Evolutionary conservation across 139 green algal species (phyloP).

Genomic region (Ettlia oleoabundans): DNA sequence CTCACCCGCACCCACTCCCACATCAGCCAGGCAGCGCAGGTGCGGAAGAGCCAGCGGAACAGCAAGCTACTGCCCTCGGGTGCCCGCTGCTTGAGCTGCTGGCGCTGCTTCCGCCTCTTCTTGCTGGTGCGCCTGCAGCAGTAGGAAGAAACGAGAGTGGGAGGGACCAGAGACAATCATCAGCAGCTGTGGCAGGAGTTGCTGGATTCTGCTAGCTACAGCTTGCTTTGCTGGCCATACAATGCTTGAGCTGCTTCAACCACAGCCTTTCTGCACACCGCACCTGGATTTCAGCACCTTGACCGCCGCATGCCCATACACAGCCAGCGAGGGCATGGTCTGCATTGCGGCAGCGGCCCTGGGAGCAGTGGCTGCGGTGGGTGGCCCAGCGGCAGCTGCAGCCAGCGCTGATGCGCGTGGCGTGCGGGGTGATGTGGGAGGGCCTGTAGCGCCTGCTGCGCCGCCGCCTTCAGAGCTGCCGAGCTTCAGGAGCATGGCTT

Average conservation of each 20-base stretch:
- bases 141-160: neutral
- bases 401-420: conserved; percentile 9
- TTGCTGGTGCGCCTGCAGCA: conserved; percentile 33
- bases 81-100: neutral
- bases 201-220: neutral
- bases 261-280: neutral
- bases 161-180: neutral
- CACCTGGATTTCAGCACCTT: conserved; percentile 25
- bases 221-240: too few relatives aligned
- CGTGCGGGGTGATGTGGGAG: conserved; percentile 4
- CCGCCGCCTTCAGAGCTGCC: too few relatives aligned
- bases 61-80: conserved; percentile 25
- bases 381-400: neutral
- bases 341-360: neutral
- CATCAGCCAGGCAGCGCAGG: conserved; percentile 36
- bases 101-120: conserved; percentile 39
- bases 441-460: neutral
- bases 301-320: conserved; percentile 42
- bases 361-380: neutral
- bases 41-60: conserved; percentile 53
- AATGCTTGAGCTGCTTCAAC: too few relatives aligned
- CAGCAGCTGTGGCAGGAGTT: neutral
- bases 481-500: conserved; percentile 5
- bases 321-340: conserved; percentile 33
- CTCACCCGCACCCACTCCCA: conserved; percentile 50